Evolutionary conservation across 495 filamentous ascomycete species (phyloP).

Genomic region (Rusavskia elegans): DNA sequence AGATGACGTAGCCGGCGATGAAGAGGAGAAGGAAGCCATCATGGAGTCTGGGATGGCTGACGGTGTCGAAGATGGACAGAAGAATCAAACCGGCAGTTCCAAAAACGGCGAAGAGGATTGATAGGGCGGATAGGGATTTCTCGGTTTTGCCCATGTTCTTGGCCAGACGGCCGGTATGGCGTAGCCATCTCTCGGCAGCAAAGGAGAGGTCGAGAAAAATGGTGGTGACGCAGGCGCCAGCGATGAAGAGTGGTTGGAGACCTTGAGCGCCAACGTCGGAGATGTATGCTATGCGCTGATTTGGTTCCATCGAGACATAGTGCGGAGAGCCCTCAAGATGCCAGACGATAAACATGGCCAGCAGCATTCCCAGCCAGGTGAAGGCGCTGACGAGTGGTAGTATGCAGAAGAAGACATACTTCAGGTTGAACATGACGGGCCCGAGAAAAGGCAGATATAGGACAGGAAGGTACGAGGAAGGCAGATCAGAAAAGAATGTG

Average conservation of each 20-base stretch:
- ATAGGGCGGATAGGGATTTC: constrained; percentile 49
- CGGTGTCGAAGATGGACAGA: constrained; percentile 72
- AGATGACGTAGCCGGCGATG: constrained; percentile 54
- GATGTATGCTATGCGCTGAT: constrained; percentile 59
- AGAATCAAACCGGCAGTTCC: constrained; percentile 70
- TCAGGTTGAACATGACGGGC: background rate
- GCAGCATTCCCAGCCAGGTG: constrained; percentile 65
- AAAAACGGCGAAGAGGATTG: constrained; percentile 56
- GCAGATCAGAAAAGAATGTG: no score
- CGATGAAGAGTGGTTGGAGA: constrained; percentile 78
- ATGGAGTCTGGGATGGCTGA: constrained; percentile 47
- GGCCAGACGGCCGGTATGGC: constrained; percentile 56
- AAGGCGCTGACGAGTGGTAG: constrained; percentile 65
- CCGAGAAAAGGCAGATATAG: no score
- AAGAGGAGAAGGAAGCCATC: constrained; percentile 69
- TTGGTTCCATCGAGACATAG: constrained; percentile 49
- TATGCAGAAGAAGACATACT: constrained; percentile 42
- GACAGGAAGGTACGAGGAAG: no score
- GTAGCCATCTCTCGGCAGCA: constrained; percentile 63
- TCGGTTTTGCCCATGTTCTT: constrained; percentile 52
- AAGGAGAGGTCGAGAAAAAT: constrained; percentile 76
- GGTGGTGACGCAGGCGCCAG: constrained; percentile 62
- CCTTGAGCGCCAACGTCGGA: constrained; percentile 64
- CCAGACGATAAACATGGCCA: constrained; percentile 61
- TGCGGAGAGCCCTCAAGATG: constrained; percentile 34